Evolutionary conservation across 2,329 filamentous ascomycete genomes (phyloP), one percentile per base, ranked within the genome.

Genomic region (Lachnum nothofagi): DNA sequence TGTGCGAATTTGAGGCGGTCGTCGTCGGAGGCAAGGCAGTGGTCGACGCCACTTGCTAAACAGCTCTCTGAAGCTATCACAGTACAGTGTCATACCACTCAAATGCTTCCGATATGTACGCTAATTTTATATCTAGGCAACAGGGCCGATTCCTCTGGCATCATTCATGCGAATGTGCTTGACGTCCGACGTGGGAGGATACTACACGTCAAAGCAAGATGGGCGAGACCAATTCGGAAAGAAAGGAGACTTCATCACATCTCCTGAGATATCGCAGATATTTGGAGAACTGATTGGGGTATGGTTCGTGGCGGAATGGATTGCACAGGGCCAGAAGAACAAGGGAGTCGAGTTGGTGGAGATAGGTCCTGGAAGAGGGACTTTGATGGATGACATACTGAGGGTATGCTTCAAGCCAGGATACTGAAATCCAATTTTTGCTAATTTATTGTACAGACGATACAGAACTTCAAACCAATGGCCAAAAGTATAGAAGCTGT

Each of bases 81-180:
- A 57, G 91, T 94, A 76, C 46, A 67, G 54, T 39, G 25, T 45
- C 24, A 47, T 20, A 4, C 12, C n/a, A n/a, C 22, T 25, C 1
- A 14, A 40, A 27, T 19, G n/a, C 22, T 12, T 31, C 5, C 10
- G 34, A 24, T n/a, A 25, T 2, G 23, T 43, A 29, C 41, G 29
- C 59, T 67, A 45, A 65, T 42, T 75, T 72, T 70, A 12, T 38
- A 33, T 29, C 14, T 59, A 87, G 82, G 81, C 85, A 34, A 97
- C 93, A 9, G 93, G 93, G 0, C 91, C 93, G 3, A 83, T 97
- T 23, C 88, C 93, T 1, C 79, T 98, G 52, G 91, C 93, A 4
- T 85, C 89, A 44, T 98, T 91, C 68, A 98, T 98, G 93, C 91
- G 93, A 65, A 95, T 97, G 84, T 96, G 91, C 67, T 80, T 98